A percentile compares a stretch with the other conserved stretches of the same genome.
phyloP scores from a whole-genome alignment of 192 early-diverging fungal species.

The Coemansia biformis region DNA sequence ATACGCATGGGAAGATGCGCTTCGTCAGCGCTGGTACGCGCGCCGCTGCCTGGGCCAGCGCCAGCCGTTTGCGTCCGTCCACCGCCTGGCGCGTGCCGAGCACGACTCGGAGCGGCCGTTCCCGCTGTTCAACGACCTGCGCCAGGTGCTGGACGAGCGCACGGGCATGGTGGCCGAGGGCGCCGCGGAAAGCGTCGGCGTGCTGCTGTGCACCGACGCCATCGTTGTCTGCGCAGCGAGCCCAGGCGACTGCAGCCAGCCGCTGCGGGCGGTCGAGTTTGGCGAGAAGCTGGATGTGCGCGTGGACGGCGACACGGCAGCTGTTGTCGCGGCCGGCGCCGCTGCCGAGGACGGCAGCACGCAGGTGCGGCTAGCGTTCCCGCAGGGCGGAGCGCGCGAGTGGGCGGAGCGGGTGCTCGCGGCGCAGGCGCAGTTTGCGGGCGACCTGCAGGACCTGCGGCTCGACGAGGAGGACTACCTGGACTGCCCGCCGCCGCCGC shows the following conservation, averaged over 20 bases:
- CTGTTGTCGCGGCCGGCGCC: neutral
- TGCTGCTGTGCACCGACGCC: constrained; percentile 38
- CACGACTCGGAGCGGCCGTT: constrained; percentile 17
- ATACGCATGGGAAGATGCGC: constrained; percentile 29
- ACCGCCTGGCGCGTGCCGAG: constrained; percentile 36
- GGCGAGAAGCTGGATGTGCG: constrained; percentile 24
- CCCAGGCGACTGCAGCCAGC: neutral
- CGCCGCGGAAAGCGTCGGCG: constrained; percentile 1
- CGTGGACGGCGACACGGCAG: constrained; percentile 6
- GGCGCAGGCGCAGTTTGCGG: constrained; percentile 11
- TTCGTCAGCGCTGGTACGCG: constrained; percentile 43
- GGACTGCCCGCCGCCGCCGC: constrained; percentile 35
- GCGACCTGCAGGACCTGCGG: constrained; percentile 41
- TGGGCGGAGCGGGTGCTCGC: constrained; percentile 28
- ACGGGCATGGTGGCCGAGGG: neutral
- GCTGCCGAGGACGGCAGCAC: constrained; percentile 8
- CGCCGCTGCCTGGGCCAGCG: constrained; percentile 31
- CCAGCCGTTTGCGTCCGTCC: constrained; percentile 38
- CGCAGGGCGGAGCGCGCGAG: constrained; percentile 16
- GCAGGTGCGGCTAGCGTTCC: constrained; percentile 8
- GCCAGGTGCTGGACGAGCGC: constrained; percentile 25
- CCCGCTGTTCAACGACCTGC: constrained; percentile 40
- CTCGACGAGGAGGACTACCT: constrained; percentile 47
- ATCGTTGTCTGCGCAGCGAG: constrained; percentile 19
- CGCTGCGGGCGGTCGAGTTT: constrained; percentile 34